Conservation (phyloP, 2,329 filamentous ascomycete species). For the Calonectria pseudoreteaudii region DNA sequence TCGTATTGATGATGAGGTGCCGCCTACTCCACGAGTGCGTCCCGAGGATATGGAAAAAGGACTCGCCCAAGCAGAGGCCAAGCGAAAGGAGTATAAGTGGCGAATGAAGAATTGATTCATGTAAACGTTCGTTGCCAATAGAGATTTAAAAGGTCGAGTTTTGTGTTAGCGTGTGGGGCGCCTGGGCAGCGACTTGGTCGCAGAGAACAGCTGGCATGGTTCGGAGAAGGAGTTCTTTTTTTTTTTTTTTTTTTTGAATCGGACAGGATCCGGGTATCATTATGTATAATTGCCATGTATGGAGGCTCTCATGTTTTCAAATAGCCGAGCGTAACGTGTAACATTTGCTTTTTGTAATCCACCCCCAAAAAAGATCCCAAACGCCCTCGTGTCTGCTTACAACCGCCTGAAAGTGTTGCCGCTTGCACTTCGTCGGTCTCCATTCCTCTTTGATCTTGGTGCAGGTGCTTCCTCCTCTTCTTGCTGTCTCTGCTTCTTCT, state of each 20-base stretch:
- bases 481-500: slow-evolving; percentile 59
- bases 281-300: slow-evolving; percentile 43
- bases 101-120: not conserved
- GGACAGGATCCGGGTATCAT: slow-evolving; percentile 47
- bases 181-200: not conserved
- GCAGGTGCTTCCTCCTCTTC: slow-evolving; percentile 43
- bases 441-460: slow-evolving; percentile 49
- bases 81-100: slow-evolving; percentile 48
- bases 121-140: not conserved
- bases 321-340: slow-evolving; percentile 33
- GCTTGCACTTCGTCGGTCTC: slow-evolving; percentile 76
- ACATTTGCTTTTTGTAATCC: slow-evolving; percentile 37
- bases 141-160: not conserved
- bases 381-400: slow-evolving; percentile 52
- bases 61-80: slow-evolving; percentile 51
- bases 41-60: slow-evolving; percentile 72
- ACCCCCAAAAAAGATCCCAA: slow-evolving; percentile 34
- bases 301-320: slow-evolving; percentile 38
- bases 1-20: slow-evolving; percentile 65
- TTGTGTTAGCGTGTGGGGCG: not conserved
- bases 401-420: slow-evolving; percentile 79
- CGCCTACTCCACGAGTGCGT: slow-evolving; percentile 67
- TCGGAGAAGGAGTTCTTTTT: slow-evolving; percentile 19
- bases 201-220: slow-evolving; percentile 34
- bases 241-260: slow-evolving; percentile 17